Evolutionary conservation across 2,329 filamentous ascomycete species (phyloP).

Genomic region (Penicillium sp.): DNA sequence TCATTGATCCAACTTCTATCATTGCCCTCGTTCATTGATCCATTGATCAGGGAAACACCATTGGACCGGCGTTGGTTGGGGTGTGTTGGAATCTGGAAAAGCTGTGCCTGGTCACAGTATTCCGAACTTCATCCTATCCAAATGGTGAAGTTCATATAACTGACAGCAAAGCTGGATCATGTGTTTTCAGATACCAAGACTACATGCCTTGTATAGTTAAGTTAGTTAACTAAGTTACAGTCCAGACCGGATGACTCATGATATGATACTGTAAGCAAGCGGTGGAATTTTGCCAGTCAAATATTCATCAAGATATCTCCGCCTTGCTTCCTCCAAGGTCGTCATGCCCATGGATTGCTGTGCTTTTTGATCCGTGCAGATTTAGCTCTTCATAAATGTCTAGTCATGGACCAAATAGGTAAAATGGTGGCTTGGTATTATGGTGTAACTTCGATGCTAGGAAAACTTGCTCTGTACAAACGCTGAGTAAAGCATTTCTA

Average conservation of each 20-base stretch:
- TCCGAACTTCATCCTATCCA: too few species aligned
- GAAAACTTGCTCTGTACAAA: background rate
- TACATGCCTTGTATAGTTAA: background rate
- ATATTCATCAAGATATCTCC: background rate
- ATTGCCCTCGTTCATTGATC: background rate
- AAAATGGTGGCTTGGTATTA: background rate
- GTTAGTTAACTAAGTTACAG: background rate
- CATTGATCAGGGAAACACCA: background rate
- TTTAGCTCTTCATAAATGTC: background rate
- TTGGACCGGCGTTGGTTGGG: too few species aligned
- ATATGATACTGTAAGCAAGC: background rate
- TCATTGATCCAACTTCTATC: background rate
- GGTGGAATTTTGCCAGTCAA: background rate
- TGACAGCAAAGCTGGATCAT: background rate
- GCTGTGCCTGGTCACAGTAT: too few species aligned
- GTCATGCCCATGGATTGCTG: background rate
- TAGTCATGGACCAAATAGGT: background rate
- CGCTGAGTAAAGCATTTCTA: background rate
- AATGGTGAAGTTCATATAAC: too few species aligned
- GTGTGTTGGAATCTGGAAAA: too few species aligned
- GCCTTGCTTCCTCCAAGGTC: background rate
- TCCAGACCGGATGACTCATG: background rate
- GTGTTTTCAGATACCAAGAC: too few species aligned
- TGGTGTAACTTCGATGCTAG: background rate
- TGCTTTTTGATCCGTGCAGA: background rate